Conservation (phyloP, 345 rosid species). For the Citrus reticulata region DNA sequence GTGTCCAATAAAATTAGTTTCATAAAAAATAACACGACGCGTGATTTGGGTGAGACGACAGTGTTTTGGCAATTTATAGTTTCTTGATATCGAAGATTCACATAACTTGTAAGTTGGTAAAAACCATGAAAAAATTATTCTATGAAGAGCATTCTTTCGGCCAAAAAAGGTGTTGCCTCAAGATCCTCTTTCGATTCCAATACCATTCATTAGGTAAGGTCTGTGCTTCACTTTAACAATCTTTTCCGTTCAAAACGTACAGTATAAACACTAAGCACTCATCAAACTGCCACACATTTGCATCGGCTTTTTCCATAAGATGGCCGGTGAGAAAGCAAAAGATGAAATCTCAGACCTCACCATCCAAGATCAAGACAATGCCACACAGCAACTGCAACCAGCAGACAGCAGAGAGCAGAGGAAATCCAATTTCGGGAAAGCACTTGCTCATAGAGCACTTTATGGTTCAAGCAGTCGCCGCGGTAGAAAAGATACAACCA, state of each 20-base stretch:
- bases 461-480: slow-evolving; percentile 32
- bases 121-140: slow-evolving; percentile 5
- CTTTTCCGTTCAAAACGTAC: background rate
- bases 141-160: slow-evolving; percentile 13
- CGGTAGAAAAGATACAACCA: slow-evolving; percentile 22
- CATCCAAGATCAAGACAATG: slow-evolving; percentile 14
- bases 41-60: background rate
- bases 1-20: too few relatives aligned
- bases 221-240: background rate
- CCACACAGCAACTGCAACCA: slow-evolving; percentile 6
- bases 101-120: slow-evolving; percentile 4
- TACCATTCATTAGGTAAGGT: slow-evolving; percentile 13
- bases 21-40: background rate
- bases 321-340: slow-evolving; percentile 34
- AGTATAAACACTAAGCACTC: background rate
- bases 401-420: background rate
- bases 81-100: slow-evolving; percentile 27
- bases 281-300: slow-evolving; percentile 5
- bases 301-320: slow-evolving; percentile 5
- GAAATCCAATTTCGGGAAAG: slow-evolving; percentile 33
- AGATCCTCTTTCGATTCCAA: slow-evolving; percentile 30
- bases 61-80: slow-evolving; percentile 13
- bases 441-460: slow-evolving; percentile 49
- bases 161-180: slow-evolving; percentile 12
- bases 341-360: slow-evolving; percentile 17